These are phyloP conservation scores for Fusarium armeniacum DNA, from an alignment of 2,329 filamentous ascomycete species.

Conservation along the genomic window DNA sequence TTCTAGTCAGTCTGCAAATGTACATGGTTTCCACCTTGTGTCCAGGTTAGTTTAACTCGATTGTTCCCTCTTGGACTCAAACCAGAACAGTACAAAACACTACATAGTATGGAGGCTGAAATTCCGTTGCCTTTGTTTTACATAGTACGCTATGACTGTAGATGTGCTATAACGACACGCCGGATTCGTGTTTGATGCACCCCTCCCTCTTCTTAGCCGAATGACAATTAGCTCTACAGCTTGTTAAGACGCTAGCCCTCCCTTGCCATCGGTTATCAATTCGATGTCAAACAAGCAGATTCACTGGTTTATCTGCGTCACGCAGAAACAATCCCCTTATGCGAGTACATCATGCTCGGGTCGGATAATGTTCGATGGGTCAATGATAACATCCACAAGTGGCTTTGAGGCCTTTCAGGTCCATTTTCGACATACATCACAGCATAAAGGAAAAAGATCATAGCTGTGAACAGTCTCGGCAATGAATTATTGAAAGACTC, in stretches of 20 bases:
- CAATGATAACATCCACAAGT: not conserved
- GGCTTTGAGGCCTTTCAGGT: not conserved
- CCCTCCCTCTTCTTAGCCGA: slow-evolving; percentile 23
- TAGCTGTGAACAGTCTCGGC: not conserved
- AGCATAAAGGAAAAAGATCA: not conserved
- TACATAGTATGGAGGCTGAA: slow-evolving; percentile 33
- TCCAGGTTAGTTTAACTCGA: slow-evolving; percentile 10
- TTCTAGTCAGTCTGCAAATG: slow-evolving; percentile 12
- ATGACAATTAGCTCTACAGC: slow-evolving; percentile 9
- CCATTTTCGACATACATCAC: not conserved
- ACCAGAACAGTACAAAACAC: slow-evolving; percentile 9
- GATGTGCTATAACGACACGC: slow-evolving; percentile 16
- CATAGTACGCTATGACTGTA: not conserved
- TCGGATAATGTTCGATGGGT: not conserved
- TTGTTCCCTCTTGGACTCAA: slow-evolving; percentile 11
- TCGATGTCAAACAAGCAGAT: slow-evolving; percentile 33
- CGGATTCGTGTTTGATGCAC: not conserved
- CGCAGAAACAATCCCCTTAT: slow-evolving; percentile 13
- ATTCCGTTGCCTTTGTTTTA: slow-evolving; percentile 22
- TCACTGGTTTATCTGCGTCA: slow-evolving; percentile 20
- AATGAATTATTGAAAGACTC: not conserved
- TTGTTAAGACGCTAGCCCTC: slow-evolving; percentile 15
- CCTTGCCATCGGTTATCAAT: slow-evolving; percentile 32
- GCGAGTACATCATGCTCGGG: slow-evolving; percentile 10
- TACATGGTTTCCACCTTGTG: slow-evolving; percentile 7